These are phyloP conservation scores for Moricandia moricandioides DNA, from an alignment of 345 rosid species.

Conservation along the genomic window DNA sequence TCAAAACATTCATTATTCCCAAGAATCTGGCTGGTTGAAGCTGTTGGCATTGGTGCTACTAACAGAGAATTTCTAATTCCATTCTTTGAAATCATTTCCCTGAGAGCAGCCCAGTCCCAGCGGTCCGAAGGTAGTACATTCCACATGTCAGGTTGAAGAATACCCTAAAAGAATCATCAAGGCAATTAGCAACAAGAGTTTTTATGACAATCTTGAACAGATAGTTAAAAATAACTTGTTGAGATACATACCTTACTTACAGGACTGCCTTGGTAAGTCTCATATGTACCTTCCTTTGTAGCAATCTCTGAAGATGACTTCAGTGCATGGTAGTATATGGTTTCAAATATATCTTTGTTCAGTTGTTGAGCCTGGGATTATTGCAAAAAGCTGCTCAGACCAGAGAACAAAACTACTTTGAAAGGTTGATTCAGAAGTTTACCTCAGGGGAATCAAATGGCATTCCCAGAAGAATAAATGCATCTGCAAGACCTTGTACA, in stretches of 20 bases:
- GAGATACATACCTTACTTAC: neutral
- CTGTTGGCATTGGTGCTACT: constrained; percentile 94
- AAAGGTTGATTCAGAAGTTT: constrained; percentile 13
- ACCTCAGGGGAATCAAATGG: constrained; percentile 89
- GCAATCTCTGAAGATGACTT: constrained; percentile 73
- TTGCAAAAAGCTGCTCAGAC: constrained; percentile 14
- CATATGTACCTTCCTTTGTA: constrained; percentile 66
- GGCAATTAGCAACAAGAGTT: constrained; percentile 5
- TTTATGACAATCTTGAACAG: neutral
- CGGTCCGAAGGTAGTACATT: constrained; percentile 59
- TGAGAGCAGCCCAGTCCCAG: constrained; percentile 74
- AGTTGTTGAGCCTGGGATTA: constrained; percentile 70
- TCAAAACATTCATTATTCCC: constrained; percentile 96
- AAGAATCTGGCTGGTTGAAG: constrained; percentile 95
- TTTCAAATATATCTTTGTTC: constrained; percentile 86
- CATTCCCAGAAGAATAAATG: constrained; percentile 88
- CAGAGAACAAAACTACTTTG: neutral
- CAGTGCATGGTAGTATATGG: constrained; percentile 81
- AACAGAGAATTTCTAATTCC: constrained; percentile 92
- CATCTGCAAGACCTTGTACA: constrained; percentile 93
- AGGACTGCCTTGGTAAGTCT: neutral
- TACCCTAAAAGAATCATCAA: constrained; percentile 50
- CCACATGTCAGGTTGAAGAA: constrained; percentile 98
- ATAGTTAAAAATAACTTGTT: neutral
- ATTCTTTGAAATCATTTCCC: constrained; percentile 58